Percentiles rank a stretch among this genome's conserved stretches.
Evolutionary conservation across 768 basidiomycete species (phyloP).

Genomic region (Trametes cinnabarina): DNA sequence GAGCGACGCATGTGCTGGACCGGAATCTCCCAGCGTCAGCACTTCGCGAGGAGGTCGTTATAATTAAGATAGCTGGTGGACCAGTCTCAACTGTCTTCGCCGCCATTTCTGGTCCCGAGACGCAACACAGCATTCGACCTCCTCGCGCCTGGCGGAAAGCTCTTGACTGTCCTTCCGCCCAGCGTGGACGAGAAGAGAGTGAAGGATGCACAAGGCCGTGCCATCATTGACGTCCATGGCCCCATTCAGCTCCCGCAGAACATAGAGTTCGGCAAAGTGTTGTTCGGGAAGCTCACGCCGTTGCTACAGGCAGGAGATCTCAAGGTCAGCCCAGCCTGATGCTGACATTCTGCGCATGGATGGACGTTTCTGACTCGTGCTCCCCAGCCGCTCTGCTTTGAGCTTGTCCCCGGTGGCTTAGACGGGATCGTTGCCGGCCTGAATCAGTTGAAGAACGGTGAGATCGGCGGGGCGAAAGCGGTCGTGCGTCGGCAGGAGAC

Average conservation of each 20-base stretch:
- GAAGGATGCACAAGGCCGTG: slow-evolving; percentile 37
- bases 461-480: too few species aligned
- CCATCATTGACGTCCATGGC: slow-evolving; percentile 45
- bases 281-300: slow-evolving; percentile 20
- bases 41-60: slow-evolving; percentile 5
- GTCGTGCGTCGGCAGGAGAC: too few species aligned
- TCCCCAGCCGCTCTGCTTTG: too few species aligned
- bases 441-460: too few species aligned
- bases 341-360: too few species aligned
- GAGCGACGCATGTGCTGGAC: slow-evolving; percentile 29
- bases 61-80: slow-evolving; percentile 22
- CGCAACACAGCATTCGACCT: slow-evolving; percentile 23
- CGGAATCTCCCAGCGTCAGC: slow-evolving; percentile 15
- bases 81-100: slow-evolving; percentile 25
- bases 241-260: slow-evolving; percentile 9
- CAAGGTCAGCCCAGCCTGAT: too few species aligned
- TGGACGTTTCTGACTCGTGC: too few species aligned
- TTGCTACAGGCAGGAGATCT: background rate
- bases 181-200: background rate
- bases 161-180: slow-evolving; percentile 11
- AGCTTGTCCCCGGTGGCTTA: too few species aligned
- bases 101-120: slow-evolving; percentile 19
- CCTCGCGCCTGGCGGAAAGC: slow-evolving; percentile 23
- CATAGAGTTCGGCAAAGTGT: slow-evolving; percentile 12
- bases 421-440: too few species aligned